Evolutionary conservation across 352 stramenopile genomes (phyloP), one percentile per base, ranked within the genome.

Genomic region (Phytopythium delawarense): DNA sequence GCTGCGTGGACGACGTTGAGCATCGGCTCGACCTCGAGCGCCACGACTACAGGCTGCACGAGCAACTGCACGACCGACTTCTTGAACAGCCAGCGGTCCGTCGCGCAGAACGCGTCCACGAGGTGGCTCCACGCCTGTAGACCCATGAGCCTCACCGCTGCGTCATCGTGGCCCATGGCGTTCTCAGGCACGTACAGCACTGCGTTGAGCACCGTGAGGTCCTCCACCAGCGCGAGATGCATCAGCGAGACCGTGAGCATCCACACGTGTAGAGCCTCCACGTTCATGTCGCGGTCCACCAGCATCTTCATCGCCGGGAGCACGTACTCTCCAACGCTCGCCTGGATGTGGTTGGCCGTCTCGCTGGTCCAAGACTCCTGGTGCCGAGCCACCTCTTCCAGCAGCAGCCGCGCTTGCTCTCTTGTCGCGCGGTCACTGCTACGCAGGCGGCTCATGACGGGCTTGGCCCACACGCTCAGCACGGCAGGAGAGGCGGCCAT

Each of bases 161-260:
- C 73, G 57, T 89, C 71, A 37, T 60, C 45, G 62, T 89, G 70
- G 30, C 70, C 61, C 69, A 89, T 77, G 35, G 67, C 81, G 15
- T 65, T 70, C 39, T 91, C 82, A 1, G 79, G 72, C 11, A 88
- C 67, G 53, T 86, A 83, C 40, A 91, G 55, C 18, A 89, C 64
- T 2, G 72, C 55, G 42, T 85, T 88, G 20, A 91, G 54, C 55
- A 77, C 69, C 20, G 34, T 67, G 15, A 88, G 56, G 56, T 89
- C 71, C 20, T 52, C 61, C 20, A 71, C 70, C 25, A 89, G 69
- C 8, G 25, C 68, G 18, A 63, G 69, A 42, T 71, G 72, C 60
- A 89, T 66, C 39, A 89, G 55, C 12, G 70, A n/a, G 32, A 91
- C 35, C 30, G 74, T 73, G 37, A 91, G 55, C n/a, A 70, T 74